Conservation (phyloP, 176 grass and related monocot species). For the Oryza glaberrima region DNA sequence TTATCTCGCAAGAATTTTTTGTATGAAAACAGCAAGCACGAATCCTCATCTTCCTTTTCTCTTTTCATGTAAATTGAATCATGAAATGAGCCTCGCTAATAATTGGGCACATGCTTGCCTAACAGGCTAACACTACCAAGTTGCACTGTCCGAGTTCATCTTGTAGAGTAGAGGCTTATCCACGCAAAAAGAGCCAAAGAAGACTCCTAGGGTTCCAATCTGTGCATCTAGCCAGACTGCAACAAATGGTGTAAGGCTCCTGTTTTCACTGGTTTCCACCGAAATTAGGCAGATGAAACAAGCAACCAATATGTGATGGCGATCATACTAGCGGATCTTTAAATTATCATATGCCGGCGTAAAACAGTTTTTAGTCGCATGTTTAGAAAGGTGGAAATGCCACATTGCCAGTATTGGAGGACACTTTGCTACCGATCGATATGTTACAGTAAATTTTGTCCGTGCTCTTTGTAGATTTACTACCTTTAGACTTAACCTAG, state of each 20-base stretch:
- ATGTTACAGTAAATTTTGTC: too few relatives aligned
- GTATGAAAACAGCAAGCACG: neutral
- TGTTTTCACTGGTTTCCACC: constrained; percentile 4
- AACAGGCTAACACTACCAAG: constrained; percentile 4
- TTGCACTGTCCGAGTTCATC: neutral
- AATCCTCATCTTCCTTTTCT: neutral
- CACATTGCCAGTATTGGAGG: too few relatives aligned
- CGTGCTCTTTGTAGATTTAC: too few relatives aligned
- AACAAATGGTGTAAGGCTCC: neutral
- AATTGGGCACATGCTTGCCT: neutral
- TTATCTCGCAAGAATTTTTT: neutral
- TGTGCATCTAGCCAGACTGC: neutral
- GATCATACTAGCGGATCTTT: neutral
- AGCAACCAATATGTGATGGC: neutral
- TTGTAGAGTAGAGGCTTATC: neutral
- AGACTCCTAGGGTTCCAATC: neutral
- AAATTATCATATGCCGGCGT: neutral
- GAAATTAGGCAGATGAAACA: neutral
- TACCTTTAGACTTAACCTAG: too few relatives aligned
- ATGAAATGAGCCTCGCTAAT: neutral
- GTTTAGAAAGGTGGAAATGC: neutral
- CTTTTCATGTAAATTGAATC: neutral
- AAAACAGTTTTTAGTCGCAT: neutral
- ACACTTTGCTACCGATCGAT: too few relatives aligned
- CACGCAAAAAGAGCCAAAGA: neutral